Percentiles rank a stretch among this genome's conserved stretches.
Conservation (phyloP, 139 green algal genomes). For the Monoraphidium neglectum region DNA sequence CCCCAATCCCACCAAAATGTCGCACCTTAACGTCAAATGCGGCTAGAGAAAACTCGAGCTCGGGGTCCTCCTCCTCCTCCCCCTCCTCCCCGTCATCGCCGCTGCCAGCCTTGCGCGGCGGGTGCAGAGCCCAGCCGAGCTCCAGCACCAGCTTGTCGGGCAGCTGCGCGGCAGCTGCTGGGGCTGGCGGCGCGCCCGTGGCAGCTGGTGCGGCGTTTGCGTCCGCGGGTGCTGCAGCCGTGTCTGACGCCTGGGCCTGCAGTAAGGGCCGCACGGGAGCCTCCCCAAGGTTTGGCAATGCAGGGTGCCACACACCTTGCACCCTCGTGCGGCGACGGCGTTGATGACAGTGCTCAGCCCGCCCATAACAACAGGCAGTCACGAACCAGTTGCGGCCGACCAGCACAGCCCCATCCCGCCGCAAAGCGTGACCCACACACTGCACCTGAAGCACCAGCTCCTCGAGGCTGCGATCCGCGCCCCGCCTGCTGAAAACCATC, state of each 20-base stretch:
- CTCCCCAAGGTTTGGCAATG: neutral
- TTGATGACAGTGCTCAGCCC: neutral
- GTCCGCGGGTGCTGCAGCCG: neutral
- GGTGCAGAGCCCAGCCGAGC: constrained; percentile 23
- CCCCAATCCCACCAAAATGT: no score
- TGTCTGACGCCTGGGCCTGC: neutral
- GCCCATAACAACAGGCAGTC: neutral
- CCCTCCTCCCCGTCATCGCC: constrained; percentile 1
- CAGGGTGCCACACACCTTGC: neutral
- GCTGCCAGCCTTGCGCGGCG: neutral
- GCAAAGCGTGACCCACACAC: neutral
- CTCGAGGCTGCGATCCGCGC: neutral
- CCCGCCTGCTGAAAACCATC: no score
- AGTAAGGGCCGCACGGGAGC: neutral
- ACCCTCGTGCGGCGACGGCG: neutral
- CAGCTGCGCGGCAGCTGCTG: neutral
- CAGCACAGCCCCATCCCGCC: neutral
- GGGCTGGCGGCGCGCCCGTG: neutral
- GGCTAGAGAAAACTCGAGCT: no score
- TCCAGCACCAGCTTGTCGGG: constrained; percentile 9
- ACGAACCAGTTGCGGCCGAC: neutral
- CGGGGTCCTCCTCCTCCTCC: no score
- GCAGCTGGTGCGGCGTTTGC: neutral
- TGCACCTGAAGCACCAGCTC: neutral
- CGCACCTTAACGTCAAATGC: no score